A percentile compares a stretch with the other conserved stretches of the same genome.
phyloP scores from a whole-genome alignment of 2,329 filamentous ascomycete genomes.

The Bipolaris victoriae region DNA sequence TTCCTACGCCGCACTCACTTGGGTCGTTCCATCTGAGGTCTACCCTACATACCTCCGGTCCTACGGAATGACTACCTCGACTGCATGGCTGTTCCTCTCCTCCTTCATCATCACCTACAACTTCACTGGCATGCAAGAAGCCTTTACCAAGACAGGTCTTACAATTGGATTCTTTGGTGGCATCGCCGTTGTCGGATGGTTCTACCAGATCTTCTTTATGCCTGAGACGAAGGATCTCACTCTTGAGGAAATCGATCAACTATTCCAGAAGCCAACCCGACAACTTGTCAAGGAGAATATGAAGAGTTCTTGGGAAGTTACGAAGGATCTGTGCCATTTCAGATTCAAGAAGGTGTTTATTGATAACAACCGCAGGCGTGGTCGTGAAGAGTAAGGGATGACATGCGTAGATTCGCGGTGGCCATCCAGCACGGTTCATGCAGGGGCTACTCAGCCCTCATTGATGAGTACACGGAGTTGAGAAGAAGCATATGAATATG shows the following conservation, averaged over 20 bases:
- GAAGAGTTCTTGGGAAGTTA: conserved; percentile 53
- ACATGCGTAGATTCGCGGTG: not conserved
- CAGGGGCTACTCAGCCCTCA: not conserved
- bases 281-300: conserved; percentile 61
- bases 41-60: conserved; percentile 75
- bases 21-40: conserved; percentile 65
- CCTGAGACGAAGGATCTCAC: conserved; percentile 73
- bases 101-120: conserved; percentile 79
- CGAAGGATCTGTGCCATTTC: conserved; percentile 53
- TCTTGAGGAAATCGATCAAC: conserved; percentile 73
- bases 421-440: not conserved
- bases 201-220: conserved; percentile 78
- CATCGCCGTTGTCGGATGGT: conserved; percentile 71
- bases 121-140: conserved; percentile 71
- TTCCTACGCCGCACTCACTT: conserved; percentile 45
- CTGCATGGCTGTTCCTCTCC: conserved; percentile 71
- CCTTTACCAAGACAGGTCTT: conserved; percentile 70
- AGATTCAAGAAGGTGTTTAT: conserved; percentile 58
- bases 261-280: conserved; percentile 68
- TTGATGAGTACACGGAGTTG: not conserved
- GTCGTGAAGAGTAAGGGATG: conserved; percentile 14
- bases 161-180: conserved; percentile 75
- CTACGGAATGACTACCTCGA: conserved; percentile 76
- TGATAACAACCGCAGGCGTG: conserved; percentile 35
- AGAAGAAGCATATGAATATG: not conserved